Evolutionary conservation across 1,284 basidiomycete genomes (phyloP).

Genomic region (Sporisorium graminicola): DNA sequence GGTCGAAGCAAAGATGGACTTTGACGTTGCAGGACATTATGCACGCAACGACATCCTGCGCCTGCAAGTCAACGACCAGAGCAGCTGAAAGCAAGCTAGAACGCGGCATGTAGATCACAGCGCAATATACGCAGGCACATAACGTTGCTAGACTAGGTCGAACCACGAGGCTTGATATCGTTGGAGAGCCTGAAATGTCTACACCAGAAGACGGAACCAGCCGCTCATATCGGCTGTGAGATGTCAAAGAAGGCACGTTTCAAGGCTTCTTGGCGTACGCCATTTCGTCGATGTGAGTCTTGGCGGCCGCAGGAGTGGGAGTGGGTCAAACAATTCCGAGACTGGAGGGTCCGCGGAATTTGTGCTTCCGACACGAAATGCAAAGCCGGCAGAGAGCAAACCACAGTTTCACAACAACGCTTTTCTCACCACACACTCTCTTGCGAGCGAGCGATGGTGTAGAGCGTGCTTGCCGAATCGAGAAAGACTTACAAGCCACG

Average conservation of each 20-base stretch:
- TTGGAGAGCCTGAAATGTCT: too few relatives aligned
- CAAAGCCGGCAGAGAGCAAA: background rate
- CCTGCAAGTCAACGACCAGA: constrained; percentile 30
- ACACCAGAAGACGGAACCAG: too few relatives aligned
- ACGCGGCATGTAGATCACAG: background rate
- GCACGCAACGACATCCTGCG: constrained; percentile 74
- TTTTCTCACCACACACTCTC: too few relatives aligned
- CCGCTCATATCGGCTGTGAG: too few relatives aligned
- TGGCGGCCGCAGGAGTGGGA: background rate
- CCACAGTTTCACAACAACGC: too few relatives aligned
- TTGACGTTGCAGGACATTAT: constrained; percentile 80
- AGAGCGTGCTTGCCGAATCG: background rate
- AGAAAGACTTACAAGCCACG: background rate
- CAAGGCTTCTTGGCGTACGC: background rate
- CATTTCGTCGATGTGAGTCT: background rate
- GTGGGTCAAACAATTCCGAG: background rate
- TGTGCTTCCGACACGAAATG: background rate
- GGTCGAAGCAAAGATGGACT: constrained; percentile 78
- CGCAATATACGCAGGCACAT: too few relatives aligned
- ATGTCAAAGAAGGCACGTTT: too few relatives aligned
- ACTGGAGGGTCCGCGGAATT: background rate
- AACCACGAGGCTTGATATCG: too few relatives aligned
- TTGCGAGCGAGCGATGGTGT: background rate
- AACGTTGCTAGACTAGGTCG: too few relatives aligned
- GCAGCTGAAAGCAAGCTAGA: background rate